Percentiles rank a stretch among this genome's conserved stretches.
Evolutionary conservation across 78 protist species (phyloP).

Genomic region (Chrysochromulina tobinii): DNA sequence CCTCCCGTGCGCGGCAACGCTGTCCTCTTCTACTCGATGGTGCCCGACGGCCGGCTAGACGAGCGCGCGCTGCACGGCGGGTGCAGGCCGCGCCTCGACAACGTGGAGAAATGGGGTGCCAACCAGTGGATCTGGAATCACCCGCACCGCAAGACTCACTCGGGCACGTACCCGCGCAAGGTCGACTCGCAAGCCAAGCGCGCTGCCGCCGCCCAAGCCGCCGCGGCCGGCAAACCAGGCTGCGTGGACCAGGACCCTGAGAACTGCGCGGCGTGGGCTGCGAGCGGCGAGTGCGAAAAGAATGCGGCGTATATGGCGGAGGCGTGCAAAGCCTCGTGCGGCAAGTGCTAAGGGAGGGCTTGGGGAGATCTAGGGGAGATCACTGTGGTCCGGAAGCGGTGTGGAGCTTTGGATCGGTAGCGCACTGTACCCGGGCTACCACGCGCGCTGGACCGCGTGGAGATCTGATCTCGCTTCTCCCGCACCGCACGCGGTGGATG

Average conservation of each 20-base stretch:
- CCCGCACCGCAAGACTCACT: neutral
- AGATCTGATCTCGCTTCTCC: too few relatives aligned
- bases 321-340: neutral
- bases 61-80: constrained; percentile 26
- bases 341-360: neutral
- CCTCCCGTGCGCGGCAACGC: constrained; percentile 9
- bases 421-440: too few relatives aligned
- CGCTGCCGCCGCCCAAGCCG: neutral
- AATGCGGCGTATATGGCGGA: neutral
- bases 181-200: neutral
- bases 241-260: neutral
- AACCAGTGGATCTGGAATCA: constrained; percentile 36
- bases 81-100: neutral
- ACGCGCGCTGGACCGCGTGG: too few relatives aligned
- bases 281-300: neutral
- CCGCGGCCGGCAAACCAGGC: neutral
- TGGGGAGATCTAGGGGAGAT: too few relatives aligned
- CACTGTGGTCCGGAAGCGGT: too few relatives aligned
- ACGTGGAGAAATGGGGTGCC: constrained; percentile 18
- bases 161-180: neutral
- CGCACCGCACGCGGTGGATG: too few relatives aligned
- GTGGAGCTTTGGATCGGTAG: too few relatives aligned
- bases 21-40: constrained; percentile 23
- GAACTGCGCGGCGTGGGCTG: neutral
- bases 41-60: neutral